Base-by-base conservation (phyloP, 352 stramenopile species). In the Pythium dissimile region DNA sequence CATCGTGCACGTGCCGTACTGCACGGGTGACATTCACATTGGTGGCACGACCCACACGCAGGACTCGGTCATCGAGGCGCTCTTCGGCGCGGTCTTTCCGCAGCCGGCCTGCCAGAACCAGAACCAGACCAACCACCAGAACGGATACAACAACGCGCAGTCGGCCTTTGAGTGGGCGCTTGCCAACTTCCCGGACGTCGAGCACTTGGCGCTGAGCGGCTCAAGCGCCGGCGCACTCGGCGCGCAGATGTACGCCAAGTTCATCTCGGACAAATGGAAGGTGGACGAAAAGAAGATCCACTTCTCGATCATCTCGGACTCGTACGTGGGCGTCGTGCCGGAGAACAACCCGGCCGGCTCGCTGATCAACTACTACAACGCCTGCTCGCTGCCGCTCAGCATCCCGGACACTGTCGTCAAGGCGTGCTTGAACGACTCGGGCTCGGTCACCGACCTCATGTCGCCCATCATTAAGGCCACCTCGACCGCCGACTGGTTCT, bases 1-100 rank as follows among this genome's bases (percentile, higher is more conserved):
- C 65, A 87, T 88, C 39, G 75, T 90, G 15, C 75, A 87, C 65
- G 43, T 88, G 37, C 77, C 77, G 7, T 90, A 90, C 64, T 90
- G 80, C 67, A 88, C 80, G 38, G 80, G 80, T 27, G 80, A 88
- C 62, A 56, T 90, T 46, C 78, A 90, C 60, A 39, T 90, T 8
- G 80, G 80, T 44, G 80, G 65, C 59, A 45, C 60, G 24, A 39
- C 73, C 8, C 43, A 71, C 21, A 44, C 43, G 37, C 49, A 21
- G 0, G 71, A 81, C 50, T 73, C 59, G 23, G 26, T 42, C 2
- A 28, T 86, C 12, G 78, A 80, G 35, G 39, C 50, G 5, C 32
- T 89, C 23, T 65, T 89, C 2, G 20, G 20, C 15, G 34, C 34
- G 12, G 34, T 41, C 20, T 41, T 41, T 34, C 50, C 66, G 37